These are phyloP conservation scores for Eucalyptus pumila DNA, from an alignment of 345 rosid genomes.

Conservation along the genomic window DNA sequence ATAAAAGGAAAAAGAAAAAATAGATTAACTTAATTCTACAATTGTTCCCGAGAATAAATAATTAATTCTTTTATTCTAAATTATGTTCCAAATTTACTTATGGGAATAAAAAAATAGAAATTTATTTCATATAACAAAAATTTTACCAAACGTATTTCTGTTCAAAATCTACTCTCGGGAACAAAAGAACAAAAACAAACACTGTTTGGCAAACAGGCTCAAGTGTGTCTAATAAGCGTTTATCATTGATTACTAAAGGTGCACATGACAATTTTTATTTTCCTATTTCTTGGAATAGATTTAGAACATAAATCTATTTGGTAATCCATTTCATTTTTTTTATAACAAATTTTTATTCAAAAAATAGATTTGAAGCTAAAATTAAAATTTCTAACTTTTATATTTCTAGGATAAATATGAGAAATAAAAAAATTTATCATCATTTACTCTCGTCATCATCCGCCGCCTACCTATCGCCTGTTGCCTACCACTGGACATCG, in stretches of 20 bases:
- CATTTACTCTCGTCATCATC: accelerated
- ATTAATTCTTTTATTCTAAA: too few species aligned
- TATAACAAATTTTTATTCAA: too few species aligned
- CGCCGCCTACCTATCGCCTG: accelerated
- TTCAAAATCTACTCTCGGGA: accelerated
- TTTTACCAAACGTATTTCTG: accelerated
- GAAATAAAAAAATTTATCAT: accelerated
- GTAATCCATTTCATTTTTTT: too few species aligned
- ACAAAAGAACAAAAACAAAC: accelerated
- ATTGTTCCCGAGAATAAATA: accelerated
- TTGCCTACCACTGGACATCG: accelerated
- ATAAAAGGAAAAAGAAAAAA: too few species aligned
- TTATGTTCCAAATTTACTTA: too few species aligned
- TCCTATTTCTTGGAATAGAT: accelerated
- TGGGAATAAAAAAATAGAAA: too few species aligned
- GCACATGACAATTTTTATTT: accelerated
- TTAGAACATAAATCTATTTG: accelerated
- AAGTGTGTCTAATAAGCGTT: too few species aligned
- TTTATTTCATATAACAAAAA: accelerated
- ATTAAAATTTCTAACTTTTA: too few species aligned
- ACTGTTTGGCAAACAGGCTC: accelerated
- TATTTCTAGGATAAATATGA: accelerated
- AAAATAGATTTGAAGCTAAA: too few species aligned
- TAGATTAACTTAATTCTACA: accelerated
- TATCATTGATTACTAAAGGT: accelerated